Base-by-base conservation (phyloP, 164 flowering plant species). In the Dillenia suffruticosa region DNA sequence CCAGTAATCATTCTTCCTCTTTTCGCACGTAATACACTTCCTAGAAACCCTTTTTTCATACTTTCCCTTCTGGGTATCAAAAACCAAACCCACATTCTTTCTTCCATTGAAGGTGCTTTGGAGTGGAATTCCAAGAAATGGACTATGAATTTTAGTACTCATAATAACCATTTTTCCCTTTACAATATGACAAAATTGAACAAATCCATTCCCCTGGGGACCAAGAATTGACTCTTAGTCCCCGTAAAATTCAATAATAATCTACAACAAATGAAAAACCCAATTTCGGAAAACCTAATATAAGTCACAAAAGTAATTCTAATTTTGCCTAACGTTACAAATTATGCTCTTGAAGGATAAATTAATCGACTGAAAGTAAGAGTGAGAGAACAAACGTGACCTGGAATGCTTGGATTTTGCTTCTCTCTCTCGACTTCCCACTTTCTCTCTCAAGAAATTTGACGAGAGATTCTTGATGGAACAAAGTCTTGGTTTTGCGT, bases 221-320 rank as follows among this genome's bases (percentile, higher is more conserved):
- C 92, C 80, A 81, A 86, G 96, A 86, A 70, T 67, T 60, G 19
- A 59, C 70, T 82, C 92, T 81, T 71, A 79, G 92, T 77, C 92
- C 88, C 95, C 90, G 22, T 19, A 1, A 19, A 19, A 19, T 19
- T 19, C 22, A 19, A 19, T 19, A 19, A 19, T 19, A 19, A 19
- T 19, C 22, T 19, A 19, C 22, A 19, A 19, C 22, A 19, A 19
- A 19, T 19, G 22, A 19, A 19, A 19, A 19, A 19, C 22, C 22
- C 22, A 19, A 19, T 19, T 19, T 19, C 22, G 22, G 22, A 19
- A 19, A 19, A 19, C 22, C 22, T 19, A 19, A 19, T 19, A 19
- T 19, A 1, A 19, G 22, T 19, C 22, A 19, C 22, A 19, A 19
- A 19, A 19, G 22, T 19, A 19, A 19, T 19, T 19, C 22, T 19